Evolutionary conservation across 192 early-diverging fungal species (phyloP).

Genomic region (Phycomyces blakesleeanus): DNA sequence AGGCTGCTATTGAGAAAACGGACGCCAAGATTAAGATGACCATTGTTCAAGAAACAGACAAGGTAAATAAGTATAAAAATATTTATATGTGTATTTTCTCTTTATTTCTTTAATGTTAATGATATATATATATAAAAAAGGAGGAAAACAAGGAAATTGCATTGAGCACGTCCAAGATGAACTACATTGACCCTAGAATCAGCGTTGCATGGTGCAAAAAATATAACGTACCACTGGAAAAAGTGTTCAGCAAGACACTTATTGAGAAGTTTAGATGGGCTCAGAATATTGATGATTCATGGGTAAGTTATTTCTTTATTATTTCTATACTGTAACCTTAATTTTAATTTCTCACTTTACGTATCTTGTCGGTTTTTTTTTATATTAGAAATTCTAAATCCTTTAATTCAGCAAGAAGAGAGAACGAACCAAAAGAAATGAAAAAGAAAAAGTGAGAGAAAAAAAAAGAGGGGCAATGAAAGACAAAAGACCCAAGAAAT

Average conservation of each 20-base stretch:
- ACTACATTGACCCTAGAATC: slow-evolving; percentile 98
- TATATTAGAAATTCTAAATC: too few species aligned
- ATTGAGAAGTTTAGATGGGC: slow-evolving; percentile 98
- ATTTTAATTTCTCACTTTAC: too few species aligned
- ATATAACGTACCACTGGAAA: slow-evolving; percentile 83
- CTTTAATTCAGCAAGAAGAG: too few species aligned
- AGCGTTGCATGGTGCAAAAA: slow-evolving; percentile 91
- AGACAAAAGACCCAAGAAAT: too few species aligned
- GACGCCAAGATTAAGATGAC: slow-evolving; percentile 69
- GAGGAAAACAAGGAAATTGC: slow-evolving; percentile 97
- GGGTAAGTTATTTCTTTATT: too few species aligned
- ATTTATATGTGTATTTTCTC: not conserved
- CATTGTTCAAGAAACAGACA: slow-evolving; percentile 77
- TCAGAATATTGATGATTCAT: slow-evolving; percentile 62
- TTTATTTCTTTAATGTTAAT: too few species aligned
- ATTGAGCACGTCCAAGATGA: slow-evolving; percentile 94
- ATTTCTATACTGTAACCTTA: too few species aligned
- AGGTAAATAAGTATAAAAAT: slow-evolving; percentile 43
- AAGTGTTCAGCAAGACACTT: slow-evolving; percentile 87
- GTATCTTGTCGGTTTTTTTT: too few species aligned
- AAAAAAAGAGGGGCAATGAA: too few species aligned
- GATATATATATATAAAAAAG: slow-evolving; percentile 32
- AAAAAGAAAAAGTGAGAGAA: too few species aligned
- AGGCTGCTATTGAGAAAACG: slow-evolving; percentile 67
- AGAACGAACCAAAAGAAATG: too few species aligned